Evolutionary conservation across 2,329 filamentous ascomycete genomes (phyloP), one percentile per base, ranked within the genome.

Genomic region (Trichoderma breve): DNA sequence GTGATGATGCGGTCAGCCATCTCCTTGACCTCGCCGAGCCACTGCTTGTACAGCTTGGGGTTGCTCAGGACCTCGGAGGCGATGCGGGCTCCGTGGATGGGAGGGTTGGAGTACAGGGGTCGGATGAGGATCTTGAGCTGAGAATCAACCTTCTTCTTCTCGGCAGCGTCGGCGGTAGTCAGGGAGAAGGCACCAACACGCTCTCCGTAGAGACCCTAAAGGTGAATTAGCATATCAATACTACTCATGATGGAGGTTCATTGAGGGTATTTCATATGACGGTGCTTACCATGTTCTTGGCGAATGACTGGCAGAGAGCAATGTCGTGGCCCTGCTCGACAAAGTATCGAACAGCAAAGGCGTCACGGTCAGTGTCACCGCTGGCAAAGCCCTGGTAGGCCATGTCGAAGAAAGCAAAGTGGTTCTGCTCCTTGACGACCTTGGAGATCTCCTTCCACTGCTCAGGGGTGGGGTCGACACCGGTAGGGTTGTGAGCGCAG

Each of bases 1-100:
- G 91, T 93, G 84, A 99, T 98, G 87, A 99, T 99, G 81, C 96
- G 95, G 85, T 98, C 94, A 74, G 96, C 96, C 96, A 99, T 99
- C 78, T 88, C 93, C 91, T 98, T 97, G 84, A 99, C 94, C 86
- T 99, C 96, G 73, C 87, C 90, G 69, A 98, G 90, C 96, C 96
- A 99, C 86, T 98, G 94, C 85, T 93, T 85, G 88, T 97, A 95
- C 75, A 98, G 89, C 51, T 86, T 87, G 24, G 92, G 85, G 82
- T 94, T 91, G 86, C 95, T 96, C 80, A 99, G 89, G 83, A 99
- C 97, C 85, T 94, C 89, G 74, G 93, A 91, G 73, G 96, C 96
- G 80, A 99, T 93, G 80, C 96, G 95, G 71, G 96, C 96, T 78
- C 96, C 96, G 87, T 98, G 94, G 77, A 98, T 90, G 72, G 96